Conservation (phyloP, 176 grass and related monocot genomes). For the Musa troglodytarum region DNA sequence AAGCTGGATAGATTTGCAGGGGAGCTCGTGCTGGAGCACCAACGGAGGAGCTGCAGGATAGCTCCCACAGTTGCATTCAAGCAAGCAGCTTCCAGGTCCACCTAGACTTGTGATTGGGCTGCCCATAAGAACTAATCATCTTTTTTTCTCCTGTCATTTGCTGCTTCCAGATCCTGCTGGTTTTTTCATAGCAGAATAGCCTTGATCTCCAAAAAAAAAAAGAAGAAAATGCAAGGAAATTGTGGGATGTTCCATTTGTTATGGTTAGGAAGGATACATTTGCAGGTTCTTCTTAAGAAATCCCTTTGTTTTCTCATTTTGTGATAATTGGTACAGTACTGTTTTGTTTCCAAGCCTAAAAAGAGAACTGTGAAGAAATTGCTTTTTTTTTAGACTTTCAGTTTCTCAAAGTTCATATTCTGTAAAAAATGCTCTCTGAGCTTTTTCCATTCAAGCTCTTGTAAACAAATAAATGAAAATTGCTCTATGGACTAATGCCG, state of each 20-base stretch:
- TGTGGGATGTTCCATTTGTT: conserved; percentile 23
- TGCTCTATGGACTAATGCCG: not conserved
- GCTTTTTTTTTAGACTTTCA: not conserved
- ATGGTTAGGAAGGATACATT: not conserved
- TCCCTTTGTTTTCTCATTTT: not conserved
- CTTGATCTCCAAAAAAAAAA: conserved; percentile 24
- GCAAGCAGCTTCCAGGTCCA: conserved; percentile 37
- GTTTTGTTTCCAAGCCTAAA: not conserved
- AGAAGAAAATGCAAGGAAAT: conserved; percentile 30
- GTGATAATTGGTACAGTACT: not conserved
- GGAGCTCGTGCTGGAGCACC: conserved; percentile 73
- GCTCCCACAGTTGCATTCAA: conserved; percentile 95
- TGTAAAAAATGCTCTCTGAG: not conserved
- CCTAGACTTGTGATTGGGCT: conserved; percentile 2
- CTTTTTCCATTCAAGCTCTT: not conserved
- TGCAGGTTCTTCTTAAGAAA: not conserved
- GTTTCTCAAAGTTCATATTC: not conserved
- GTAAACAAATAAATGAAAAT: not conserved
- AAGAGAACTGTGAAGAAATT: not conserved
- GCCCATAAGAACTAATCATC: conserved; percentile 21
- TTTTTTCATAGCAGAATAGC: conserved; percentile 74
- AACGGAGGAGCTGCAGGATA: conserved; percentile 57
- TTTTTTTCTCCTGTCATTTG: conserved; percentile 7
- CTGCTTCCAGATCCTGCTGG: conserved; percentile 41
- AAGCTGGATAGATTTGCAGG: conserved; percentile 73